A percentile compares a stretch with the other conserved stretches of the same genome.
These are phyloP conservation scores for Salix exigua DNA, from an alignment of 345 rosid genomes.

Conservation along the genomic window DNA sequence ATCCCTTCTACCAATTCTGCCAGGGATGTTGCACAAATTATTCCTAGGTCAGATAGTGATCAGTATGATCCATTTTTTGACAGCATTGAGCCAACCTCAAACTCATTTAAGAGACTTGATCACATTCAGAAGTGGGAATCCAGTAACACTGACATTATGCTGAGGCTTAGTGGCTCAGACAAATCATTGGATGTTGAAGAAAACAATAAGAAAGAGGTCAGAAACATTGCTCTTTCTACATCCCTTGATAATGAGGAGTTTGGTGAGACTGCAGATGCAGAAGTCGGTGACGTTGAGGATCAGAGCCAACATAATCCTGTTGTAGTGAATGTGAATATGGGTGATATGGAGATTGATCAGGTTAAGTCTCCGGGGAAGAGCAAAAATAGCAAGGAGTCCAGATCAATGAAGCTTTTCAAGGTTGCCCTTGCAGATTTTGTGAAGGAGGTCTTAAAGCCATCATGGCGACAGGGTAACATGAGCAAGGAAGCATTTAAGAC, in stretches of 20 bases:
- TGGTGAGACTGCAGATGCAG: conserved; percentile 69
- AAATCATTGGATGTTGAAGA: conserved; percentile 57
- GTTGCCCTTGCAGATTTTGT: conserved; percentile 75
- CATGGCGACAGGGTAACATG: conserved; percentile 93
- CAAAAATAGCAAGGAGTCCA: conserved; percentile 55
- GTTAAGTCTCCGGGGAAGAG: conserved; percentile 48
- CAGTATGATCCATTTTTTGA: conserved; percentile 89
- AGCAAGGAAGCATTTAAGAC: conserved; percentile 95
- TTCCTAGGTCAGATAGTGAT: conserved; percentile 38
- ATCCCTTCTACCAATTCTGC: conserved; percentile 42
- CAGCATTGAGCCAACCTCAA: conserved; percentile 65
- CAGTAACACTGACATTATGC: conserved; percentile 33
- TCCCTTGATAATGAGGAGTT: conserved; percentile 52
- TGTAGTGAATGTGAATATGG: conserved; percentile 18
- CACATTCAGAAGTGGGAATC: conserved; percentile 40
- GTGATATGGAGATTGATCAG: conserved; percentile 58
- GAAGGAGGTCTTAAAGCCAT: conserved; percentile 85
- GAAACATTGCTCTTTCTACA: conserved; percentile 30
- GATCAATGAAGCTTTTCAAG: conserved; percentile 71
- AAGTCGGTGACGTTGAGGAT: conserved; percentile 57
- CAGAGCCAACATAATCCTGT: conserved; percentile 46
- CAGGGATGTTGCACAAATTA: conserved; percentile 26
- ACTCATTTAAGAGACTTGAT: conserved; percentile 34
- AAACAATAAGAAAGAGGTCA: conserved; percentile 44
- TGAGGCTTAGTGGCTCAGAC: conserved; percentile 43